Conservation (phyloP, 2,329 filamentous ascomycete genomes). For the Aspergillus ruber region DNA sequence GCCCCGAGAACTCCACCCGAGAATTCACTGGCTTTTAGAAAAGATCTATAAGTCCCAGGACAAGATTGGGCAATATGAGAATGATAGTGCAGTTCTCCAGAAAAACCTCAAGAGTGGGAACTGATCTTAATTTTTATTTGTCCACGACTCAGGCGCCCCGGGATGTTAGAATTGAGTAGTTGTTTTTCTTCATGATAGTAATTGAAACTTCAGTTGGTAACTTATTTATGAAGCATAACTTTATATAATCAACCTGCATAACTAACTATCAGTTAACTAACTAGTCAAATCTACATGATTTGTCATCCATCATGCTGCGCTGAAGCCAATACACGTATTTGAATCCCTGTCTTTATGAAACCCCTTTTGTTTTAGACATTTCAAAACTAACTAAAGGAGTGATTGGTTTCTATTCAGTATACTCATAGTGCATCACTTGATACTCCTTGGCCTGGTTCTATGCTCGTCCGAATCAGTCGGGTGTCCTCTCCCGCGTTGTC, state of each 20-base stretch:
- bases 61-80: conserved; percentile 68
- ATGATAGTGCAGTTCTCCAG: conserved; percentile 64
- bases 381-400: too few relatives aligned
- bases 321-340: not conserved
- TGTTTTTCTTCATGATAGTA: not conserved
- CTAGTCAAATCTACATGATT: not conserved
- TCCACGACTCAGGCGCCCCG: too few relatives aligned
- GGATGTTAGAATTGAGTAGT: not conserved
- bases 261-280: too few relatives aligned
- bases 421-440: too few relatives aligned
- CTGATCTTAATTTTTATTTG: conserved; percentile 14
- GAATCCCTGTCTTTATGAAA: not conserved
- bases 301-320: not conserved
- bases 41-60: conserved; percentile 70
- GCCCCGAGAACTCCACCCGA: conserved; percentile 59
- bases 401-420: too few relatives aligned
- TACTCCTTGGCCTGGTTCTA: not conserved
- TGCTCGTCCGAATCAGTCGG: not conserved
- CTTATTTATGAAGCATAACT: too few relatives aligned
- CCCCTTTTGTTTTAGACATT: not conserved
- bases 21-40: conserved; percentile 64
- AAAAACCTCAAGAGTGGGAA: conserved; percentile 57
- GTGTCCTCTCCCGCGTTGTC: not conserved
- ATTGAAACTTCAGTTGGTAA: not conserved
- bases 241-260: too few relatives aligned